Percentiles rank a stretch among this genome's conserved stretches.
Conservation (phyloP, 73 alveolate genomes). For the Breviolum minutum region DNA sequence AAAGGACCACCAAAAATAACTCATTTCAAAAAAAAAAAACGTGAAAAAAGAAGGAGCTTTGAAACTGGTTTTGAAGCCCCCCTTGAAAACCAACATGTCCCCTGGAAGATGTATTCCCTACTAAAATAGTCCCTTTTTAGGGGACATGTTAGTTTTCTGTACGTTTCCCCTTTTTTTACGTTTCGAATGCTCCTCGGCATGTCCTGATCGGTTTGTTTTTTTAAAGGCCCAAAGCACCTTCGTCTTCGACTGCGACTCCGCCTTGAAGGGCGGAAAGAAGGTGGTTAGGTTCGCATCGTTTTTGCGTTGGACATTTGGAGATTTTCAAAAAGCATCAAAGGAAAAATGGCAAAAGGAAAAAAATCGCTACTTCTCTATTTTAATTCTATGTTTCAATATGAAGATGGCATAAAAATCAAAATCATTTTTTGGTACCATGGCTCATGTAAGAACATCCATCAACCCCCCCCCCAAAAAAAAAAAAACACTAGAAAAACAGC, state of each 20-base stretch:
- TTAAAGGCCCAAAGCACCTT: neutral
- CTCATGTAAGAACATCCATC: neutral
- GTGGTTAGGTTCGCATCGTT: neutral
- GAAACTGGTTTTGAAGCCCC: neutral
- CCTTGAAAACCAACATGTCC: too few relatives aligned
- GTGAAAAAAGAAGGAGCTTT: neutral
- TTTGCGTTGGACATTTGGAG: neutral
- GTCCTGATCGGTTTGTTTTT: neutral
- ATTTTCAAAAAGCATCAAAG: neutral
- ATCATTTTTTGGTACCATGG: neutral
- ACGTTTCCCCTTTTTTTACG: neutral
- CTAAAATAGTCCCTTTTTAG: too few relatives aligned
- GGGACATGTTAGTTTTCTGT: too few relatives aligned
- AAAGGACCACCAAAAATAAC: neutral
- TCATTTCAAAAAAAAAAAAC: neutral
- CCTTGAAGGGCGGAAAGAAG: neutral
- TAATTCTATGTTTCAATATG: neutral
- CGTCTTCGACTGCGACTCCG: constrained; percentile 52
- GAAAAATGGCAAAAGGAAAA: neutral
- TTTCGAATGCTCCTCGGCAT: neutral
- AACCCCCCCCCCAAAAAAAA: neutral
- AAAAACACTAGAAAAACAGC: neutral
- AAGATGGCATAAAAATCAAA: neutral
- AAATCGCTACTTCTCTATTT: too few relatives aligned
- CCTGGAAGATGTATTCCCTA: too few relatives aligned